A percentile compares a stretch with the other conserved stretches of the same genome.
Conservation (phyloP, 2,329 filamentous ascomycete species). For the Pezicula rhizophila region DNA sequence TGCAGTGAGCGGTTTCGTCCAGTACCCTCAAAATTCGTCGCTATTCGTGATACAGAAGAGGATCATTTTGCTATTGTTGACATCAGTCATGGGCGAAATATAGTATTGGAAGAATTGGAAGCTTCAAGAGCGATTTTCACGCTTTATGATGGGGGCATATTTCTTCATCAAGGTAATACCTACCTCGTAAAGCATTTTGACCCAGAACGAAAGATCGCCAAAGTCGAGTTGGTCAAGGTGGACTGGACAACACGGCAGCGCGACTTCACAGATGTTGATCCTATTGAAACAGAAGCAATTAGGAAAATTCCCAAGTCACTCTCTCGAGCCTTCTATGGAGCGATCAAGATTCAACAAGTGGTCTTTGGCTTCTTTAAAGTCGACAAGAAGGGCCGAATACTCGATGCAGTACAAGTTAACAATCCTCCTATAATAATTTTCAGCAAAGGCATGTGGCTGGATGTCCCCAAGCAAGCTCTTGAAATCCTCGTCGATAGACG, state of each 20-base stretch:
- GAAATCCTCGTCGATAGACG: conserved; percentile 68
- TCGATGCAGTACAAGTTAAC: conserved; percentile 89
- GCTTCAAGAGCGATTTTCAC: conserved; percentile 92
- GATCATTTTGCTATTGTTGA: conserved; percentile 94
- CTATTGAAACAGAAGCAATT: conserved; percentile 84
- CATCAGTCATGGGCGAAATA: conserved; percentile 73
- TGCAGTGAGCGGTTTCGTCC: conserved; percentile 85
- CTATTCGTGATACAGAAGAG: conserved; percentile 83
- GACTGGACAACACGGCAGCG: conserved; percentile 93
- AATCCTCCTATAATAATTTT: conserved; percentile 83
- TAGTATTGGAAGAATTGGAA: conserved; percentile 91
- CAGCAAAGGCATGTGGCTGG: conserved; percentile 92
- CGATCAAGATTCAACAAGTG: conserved; percentile 77
- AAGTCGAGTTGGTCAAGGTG: conserved; percentile 82
- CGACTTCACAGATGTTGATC: conserved; percentile 91
- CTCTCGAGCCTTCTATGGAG: conserved; percentile 75
- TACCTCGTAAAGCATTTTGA: conserved; percentile 89
- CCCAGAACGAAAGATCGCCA: conserved; percentile 73
- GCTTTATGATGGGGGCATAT: conserved; percentile 94
- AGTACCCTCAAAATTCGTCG: conserved; percentile 72
- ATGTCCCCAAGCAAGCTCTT: conserved; percentile 74
- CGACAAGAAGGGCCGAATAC: conserved; percentile 76
- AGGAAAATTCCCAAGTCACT: conserved; percentile 58
- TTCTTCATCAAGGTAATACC: conserved; percentile 88
- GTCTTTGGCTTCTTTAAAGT: conserved; percentile 98